Base-by-base conservation (phyloP, 495 filamentous ascomycete species). In the Penicillium waksmanii region DNA sequence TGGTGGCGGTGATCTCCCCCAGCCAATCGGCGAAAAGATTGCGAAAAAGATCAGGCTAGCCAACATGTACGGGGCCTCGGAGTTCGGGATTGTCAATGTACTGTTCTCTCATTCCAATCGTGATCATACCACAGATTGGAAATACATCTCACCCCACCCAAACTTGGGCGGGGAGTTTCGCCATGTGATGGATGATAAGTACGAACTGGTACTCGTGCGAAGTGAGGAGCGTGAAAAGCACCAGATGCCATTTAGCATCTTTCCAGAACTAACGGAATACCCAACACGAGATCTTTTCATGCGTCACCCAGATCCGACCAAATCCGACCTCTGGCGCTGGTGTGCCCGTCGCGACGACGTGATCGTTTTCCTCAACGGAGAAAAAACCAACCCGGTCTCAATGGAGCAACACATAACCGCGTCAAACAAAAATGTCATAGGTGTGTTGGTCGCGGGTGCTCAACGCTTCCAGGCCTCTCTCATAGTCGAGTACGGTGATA, bases 281-380 rank as follows among this genome's bases (percentile, higher is more conserved):
- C 66, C 68, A 27, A 87, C 83, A 11, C 75, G 77, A 44, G 85
- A 88, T 64, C 67, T 88, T 27, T 87, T 78, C 60, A 66, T 69
- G 34, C 73, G 68, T 11, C 71, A 76, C 52, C 65, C 70, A 21
- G 44, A 47, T 25, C 18, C 44, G 0, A 53, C 42, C 7, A 69
- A 68, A 15, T 34, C 64, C 0, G 49, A 68, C 18, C 51, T 66
- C 1, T 78, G 74, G 76, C 55, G 57, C 12, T 73, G 60, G 18
- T 42, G 54, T n/a, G 65, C 65, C 5, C 69, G 77, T 3, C 25
- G 34, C 5, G 76, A 78, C 35, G 78, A 81, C 52, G 60, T 76
- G 1, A 70, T 80, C 18, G 68, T 76, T 36, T 71, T 81, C 12
- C 53, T 64, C 0, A 75, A 72, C 31, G 78, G 77, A 0, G 70